These are phyloP conservation scores for Aotearoamyces nothofagi DNA, from an alignment of 2,329 filamentous ascomycete genomes.

Conservation along the genomic window DNA sequence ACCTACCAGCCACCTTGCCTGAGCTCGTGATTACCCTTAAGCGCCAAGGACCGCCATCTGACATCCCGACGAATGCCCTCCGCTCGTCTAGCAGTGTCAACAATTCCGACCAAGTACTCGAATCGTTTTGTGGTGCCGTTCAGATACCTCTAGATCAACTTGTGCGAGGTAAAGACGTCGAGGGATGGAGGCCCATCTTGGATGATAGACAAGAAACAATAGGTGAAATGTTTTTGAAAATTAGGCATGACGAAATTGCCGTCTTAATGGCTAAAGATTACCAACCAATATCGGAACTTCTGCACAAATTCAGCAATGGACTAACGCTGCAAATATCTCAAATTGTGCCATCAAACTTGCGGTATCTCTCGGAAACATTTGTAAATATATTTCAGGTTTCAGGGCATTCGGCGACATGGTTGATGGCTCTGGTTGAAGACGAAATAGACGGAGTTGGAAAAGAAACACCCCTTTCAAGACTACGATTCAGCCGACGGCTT, in stretches of 20 bases:
- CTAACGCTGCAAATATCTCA: slow-evolving; percentile 75
- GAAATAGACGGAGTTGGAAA: slow-evolving; percentile 90
- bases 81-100: slow-evolving; percentile 16
- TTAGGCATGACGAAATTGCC: slow-evolving; percentile 76
- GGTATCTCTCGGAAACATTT: slow-evolving; percentile 69
- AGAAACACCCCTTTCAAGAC: slow-evolving; percentile 59
- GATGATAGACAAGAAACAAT: slow-evolving; percentile 64
- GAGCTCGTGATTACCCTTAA: slow-evolving; percentile 60
- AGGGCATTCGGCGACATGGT: slow-evolving; percentile 71
- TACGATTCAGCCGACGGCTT: slow-evolving; percentile 56
- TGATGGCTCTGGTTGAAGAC: slow-evolving; percentile 85
- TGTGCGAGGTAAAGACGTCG: slow-evolving; percentile 60
- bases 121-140: slow-evolving; percentile 53
- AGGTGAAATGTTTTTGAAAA: slow-evolving; percentile 71
- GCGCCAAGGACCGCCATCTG: slow-evolving; percentile 30
- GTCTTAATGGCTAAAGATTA: slow-evolving; percentile 83
- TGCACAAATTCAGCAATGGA: slow-evolving; percentile 73
- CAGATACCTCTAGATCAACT: slow-evolving; percentile 62
- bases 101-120: slow-evolving; percentile 22
- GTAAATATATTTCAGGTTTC: slow-evolving; percentile 94
- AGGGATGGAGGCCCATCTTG: slow-evolving; percentile 76
- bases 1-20: slow-evolving; percentile 55
- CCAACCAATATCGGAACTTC: slow-evolving; percentile 60
- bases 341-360: slow-evolving; percentile 61
- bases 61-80: slow-evolving; percentile 12